Evolutionary conservation across 179 eudicot genomes (phyloP), one percentile per base, ranked within the genome.

Genomic region (Spergularia azorica): DNA sequence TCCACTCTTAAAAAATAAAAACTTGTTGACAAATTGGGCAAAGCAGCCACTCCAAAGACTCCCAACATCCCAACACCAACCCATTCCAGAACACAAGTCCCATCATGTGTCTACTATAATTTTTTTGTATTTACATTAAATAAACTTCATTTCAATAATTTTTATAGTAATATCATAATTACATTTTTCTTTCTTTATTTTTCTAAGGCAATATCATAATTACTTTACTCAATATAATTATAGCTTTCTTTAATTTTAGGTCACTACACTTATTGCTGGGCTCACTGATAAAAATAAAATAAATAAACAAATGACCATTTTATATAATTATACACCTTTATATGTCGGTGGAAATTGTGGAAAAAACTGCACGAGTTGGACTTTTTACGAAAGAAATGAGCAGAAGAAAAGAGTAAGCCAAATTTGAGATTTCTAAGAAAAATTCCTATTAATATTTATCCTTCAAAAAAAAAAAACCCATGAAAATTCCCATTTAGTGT

Each of bases 341-440:
- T 17, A 72, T 81, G 84, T 81, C 84, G 84, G 84, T 81, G 78
- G 79, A 57, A 77, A 77, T 59, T 73, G 18, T 52, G 67, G 62
- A 75, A 67, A 17, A 71, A 43, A 54, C 18, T 70, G 65, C 14
- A 50, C 9, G 8, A 50, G 4, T 26, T 17, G 14, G 75, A 70
- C 75, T 77, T 77, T 32, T 68, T 17, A 64, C 39, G 76, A 63
- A 16, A 54, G 1, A 32, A 76, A 46, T 48, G 9, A 20, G 65
- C 6, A 39, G 16, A 26, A 66, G 43, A 70, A 36, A 65, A 12
- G 39, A 76, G 64, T 17, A 58, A 51, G 17, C 76, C 66, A 48
- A 59, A 5, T 21, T 56, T 73, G 16, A 69, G 18, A 71, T 71
- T 60, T 54, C 48, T 58, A 10, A 39, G 62, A 2, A 38, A 26